A percentile compares a stretch with the other conserved stretches of the same genome.
These are phyloP conservation scores for Hymenoscyphus fructigenus DNA, from an alignment of 2,329 filamentous ascomycete species.

Conservation along the genomic window DNA sequence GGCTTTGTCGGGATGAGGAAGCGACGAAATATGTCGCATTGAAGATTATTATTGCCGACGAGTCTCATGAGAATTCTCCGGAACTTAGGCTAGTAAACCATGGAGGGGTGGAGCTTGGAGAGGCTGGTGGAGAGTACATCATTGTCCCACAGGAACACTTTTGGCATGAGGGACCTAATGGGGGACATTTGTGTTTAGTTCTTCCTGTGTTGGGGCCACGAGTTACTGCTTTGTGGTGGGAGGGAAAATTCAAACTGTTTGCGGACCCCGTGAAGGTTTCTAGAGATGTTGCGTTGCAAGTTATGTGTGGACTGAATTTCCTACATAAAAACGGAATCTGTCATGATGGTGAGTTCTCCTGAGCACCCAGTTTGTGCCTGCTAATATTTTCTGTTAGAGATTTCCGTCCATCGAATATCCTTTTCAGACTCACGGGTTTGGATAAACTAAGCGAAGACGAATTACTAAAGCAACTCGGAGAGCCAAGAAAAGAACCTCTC, in stretches of 20 bases:
- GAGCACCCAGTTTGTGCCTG: not conserved
- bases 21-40: conserved; percentile 17
- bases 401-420: not conserved
- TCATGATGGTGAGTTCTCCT: not conserved
- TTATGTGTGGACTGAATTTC: not conserved
- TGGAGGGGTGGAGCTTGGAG: not conserved
- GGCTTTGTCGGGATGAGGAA: conserved; percentile 40
- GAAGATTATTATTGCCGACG: conserved; percentile 16
- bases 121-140: not conserved
- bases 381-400: not conserved
- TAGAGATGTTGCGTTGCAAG: not conserved
- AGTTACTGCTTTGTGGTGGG: not conserved
- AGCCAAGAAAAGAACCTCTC: not conserved
- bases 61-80: not conserved
- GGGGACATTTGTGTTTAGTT: conserved; percentile 43
- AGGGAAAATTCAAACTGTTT: not conserved
- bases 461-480: not conserved
- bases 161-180: conserved; percentile 41
- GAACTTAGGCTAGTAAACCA: not conserved
- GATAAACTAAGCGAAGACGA: not conserved
- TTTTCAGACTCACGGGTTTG: not conserved
- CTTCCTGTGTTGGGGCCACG: conserved; percentile 31
- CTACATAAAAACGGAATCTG: not conserved
- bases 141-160: conserved; percentile 4
- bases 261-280: not conserved